Evolutionary conservation across 139 green algal species (phyloP).

Genomic region (Asterochloris erici): DNA sequence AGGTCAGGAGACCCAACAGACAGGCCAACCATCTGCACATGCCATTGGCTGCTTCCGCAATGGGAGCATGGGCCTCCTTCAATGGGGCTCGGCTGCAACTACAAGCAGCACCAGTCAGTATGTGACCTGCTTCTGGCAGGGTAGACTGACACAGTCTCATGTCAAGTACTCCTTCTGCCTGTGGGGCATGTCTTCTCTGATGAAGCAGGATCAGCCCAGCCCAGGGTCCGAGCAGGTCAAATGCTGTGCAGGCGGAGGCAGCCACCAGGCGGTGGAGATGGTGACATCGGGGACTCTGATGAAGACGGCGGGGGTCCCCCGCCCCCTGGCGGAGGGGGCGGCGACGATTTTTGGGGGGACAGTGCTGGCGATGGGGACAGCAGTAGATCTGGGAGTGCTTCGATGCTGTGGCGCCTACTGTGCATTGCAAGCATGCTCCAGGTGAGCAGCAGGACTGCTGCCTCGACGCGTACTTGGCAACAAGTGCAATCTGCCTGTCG

Average conservation of each 20-base stretch:
- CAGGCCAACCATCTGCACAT: too few species aligned
- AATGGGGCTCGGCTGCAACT: too few species aligned
- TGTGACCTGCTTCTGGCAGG: too few species aligned
- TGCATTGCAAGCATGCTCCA: slow-evolving; percentile 8
- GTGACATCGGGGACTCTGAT: slow-evolving; percentile 12
- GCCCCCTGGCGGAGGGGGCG: not conserved
- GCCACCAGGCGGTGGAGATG: not conserved
- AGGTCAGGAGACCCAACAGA: not conserved
- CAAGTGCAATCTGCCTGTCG: not conserved
- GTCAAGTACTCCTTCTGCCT: too few species aligned
- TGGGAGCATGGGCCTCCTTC: too few species aligned
- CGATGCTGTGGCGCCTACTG: not conserved
- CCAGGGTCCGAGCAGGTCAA: not conserved
- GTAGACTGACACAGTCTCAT: too few species aligned
- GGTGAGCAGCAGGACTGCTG: not conserved
- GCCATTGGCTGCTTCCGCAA: too few species aligned
- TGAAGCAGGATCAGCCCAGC: too few species aligned
- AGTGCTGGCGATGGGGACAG: slow-evolving; percentile 1
- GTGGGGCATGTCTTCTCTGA: too few species aligned
- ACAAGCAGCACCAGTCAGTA: too few species aligned
- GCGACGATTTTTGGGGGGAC: not conserved
- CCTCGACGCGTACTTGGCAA: not conserved
- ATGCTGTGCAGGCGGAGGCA: not conserved
- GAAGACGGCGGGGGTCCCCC: not conserved
- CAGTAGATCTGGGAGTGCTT: not conserved